A percentile compares a stretch with the other conserved stretches of the same genome.
Conservation (phyloP, 2,329 filamentous ascomycete species). For the Colletotrichum neosansevieriae region DNA sequence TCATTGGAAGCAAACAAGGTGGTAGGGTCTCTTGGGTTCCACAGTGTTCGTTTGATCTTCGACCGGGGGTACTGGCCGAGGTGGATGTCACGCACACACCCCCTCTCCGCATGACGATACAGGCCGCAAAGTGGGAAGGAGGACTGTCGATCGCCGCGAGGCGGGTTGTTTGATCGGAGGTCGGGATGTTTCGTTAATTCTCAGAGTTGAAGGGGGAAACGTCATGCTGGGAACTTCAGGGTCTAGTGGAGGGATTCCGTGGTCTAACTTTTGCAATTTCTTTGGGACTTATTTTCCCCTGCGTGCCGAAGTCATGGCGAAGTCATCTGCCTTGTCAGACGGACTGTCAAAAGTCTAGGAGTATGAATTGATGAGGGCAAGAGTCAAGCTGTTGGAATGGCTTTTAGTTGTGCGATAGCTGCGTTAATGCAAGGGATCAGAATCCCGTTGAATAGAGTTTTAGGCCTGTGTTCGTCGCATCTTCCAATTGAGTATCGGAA, state of each 20-base stretch:
- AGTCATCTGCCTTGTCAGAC: too few species aligned
- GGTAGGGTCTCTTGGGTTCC: neutral
- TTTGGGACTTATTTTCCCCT: too few species aligned
- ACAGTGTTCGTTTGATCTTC: constrained; percentile 34
- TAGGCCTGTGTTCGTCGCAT: constrained; percentile 16
- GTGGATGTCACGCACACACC: neutral
- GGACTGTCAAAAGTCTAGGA: too few species aligned
- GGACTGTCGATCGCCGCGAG: constrained; percentile 21
- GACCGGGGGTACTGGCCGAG: constrained; percentile 13
- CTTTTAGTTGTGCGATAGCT: neutral
- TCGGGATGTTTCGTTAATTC: constrained; percentile 8
- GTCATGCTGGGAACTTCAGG: neutral
- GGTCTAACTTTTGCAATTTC: too few species aligned
- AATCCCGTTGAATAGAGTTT: neutral
- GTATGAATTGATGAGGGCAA: too few species aligned
- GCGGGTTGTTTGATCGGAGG: constrained; percentile 34
- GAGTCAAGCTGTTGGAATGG: neutral
- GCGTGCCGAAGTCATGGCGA: too few species aligned
- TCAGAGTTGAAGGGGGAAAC: constrained; percentile 4
- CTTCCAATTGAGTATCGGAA: neutral
- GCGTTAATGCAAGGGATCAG: neutral
- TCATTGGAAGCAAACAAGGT: constrained; percentile 1
- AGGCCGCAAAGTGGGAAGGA: constrained; percentile 26
- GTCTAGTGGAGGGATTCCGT: neutral
- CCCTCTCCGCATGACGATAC: constrained; percentile 31